Evolutionary conservation across 176 grass and related monocot species (phyloP), one percentile per base, ranked within the genome.

Genomic region (Coix lacrymajobi): DNA sequence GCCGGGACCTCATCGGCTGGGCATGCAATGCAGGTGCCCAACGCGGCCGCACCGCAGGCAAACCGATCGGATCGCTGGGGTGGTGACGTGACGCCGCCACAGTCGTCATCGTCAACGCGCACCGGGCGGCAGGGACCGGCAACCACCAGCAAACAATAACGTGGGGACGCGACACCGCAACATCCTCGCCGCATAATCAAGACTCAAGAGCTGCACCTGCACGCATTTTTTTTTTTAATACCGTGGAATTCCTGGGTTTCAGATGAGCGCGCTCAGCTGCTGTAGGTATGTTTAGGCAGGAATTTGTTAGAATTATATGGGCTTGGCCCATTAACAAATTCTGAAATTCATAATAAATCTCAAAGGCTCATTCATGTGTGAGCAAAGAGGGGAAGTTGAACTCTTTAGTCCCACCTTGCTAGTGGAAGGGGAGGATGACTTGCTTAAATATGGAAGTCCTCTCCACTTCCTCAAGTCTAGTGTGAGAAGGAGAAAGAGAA

Each of bases 101-200:
- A 58, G 73, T 26, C 51, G 51, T 76, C 73, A 76, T n/a, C n/a
- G n/a, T n/a, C n/a, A n/a, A n/a, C n/a, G 60, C 73, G 51, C 26
- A 34, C 3, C 52, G 15, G 73, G 32, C 8, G 51, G 36, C 36
- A 37, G 41, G n/a, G 7, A 3, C 73, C 46, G 9, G 40, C 40
- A 30, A 24, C 5, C 51, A 17, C 25, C 38, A 44, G 11, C 38
- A 28, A 36, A 54, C 51, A n/a, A 9, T 9, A 54, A 7, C 8
- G 31, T 36, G 15, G 62, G 62, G 62, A 16, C 16, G 30, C 30
- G 12, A 4, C 62, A 19, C 29, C 3, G 30, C 30, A 65, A 17
- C 62, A 65, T 34, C 62, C 15, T 19, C 29, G 28, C 13, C 26
- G 60, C 26, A 13, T 0, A 16, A 1, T 62, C 60, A 15, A 30